These are phyloP conservation scores for Sporothrix brunneoviolacea DNA, from an alignment of 2,329 filamentous ascomycete genomes.

Conservation along the genomic window DNA sequence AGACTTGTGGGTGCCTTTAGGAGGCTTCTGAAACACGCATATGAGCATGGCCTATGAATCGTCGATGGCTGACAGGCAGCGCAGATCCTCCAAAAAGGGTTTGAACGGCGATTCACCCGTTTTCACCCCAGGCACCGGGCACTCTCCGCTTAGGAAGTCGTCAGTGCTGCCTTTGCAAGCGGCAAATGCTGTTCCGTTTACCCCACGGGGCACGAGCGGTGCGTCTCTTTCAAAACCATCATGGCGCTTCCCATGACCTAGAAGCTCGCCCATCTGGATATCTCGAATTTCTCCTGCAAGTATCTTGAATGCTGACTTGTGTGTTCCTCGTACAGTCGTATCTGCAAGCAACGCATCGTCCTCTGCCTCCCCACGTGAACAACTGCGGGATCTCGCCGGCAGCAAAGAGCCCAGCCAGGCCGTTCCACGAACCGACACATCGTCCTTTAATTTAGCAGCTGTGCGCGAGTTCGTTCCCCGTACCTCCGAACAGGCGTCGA, in stretches of 20 bases:
- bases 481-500: conserved; percentile 9
- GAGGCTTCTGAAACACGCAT: too few species aligned
- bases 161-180: conserved; percentile 81
- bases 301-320: not conserved
- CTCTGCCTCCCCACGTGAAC: conserved; percentile 15
- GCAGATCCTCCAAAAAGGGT: conserved; percentile 55
- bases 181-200: conserved; percentile 82
- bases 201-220: conserved; percentile 56
- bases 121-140: conserved; percentile 65
- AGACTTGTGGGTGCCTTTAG: conserved; percentile 9
- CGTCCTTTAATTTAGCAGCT: conserved; percentile 49
- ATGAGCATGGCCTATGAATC: too few species aligned
- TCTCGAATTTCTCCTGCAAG: not conserved
- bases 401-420: conserved; percentile 9
- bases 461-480: conserved; percentile 37
- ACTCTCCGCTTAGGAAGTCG: conserved; percentile 45
- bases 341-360: conserved; percentile 16
- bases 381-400: not conserved
- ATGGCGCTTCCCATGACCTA: too few species aligned
- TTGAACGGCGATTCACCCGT: conserved; percentile 95
- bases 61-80: not conserved
- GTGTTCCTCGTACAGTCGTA: conserved; percentile 6
- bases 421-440: conserved; percentile 10
- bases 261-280: too few species aligned
- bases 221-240: conserved; percentile 19